Base-by-base conservation (phyloP, 768 basidiomycete species). In the Kwoniella shandongensis region DNA sequence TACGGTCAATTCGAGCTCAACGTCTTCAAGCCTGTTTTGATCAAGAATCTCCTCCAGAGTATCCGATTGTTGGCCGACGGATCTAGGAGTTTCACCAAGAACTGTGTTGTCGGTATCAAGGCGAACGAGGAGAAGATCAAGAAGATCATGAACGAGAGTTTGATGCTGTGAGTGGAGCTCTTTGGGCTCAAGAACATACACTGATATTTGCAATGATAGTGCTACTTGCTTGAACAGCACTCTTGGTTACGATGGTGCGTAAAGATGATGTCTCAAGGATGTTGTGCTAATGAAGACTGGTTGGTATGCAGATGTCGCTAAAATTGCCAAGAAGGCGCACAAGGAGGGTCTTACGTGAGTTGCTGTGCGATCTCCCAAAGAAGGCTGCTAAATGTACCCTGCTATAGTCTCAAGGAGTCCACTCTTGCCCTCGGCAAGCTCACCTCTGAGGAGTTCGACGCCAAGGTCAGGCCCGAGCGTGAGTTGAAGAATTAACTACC, bases 301-400 rank as follows among this genome's bases (percentile, higher is more conserved):
- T 59, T n/a, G n/a, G n/a, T n/a, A n/a, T n/a, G 40, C 73, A 97
- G 92, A 96, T 79, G 96, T 98, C 47, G 96, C 96, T 47, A 92
- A 89, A 79, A 91, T 89, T 72, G 96, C 96, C 26, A 99, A 99
- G 84, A 98, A 98, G 78, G 96, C 96, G n/a, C 96, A 98, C 82
- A 91, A 88, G 77, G 92, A 99, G 79, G 96, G 96, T 25, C 89
- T 86, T 46, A 98, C 96, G 58, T 76, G 55, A 70, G 74, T 68
- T 10, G 4, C 22, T 12, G 1, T 1, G 23, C 25, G 17, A 10
- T 48, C 18, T 20, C 23, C n/a, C 25, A 10, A 3, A 5, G 26
- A 45, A 7, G n/a, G 10, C 12, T 23, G 12, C 42, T 29, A 40
- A 42, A 17, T 36, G 11, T 18, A 2, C 15, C 12, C n/a, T 13